Evolutionary conservation across 2,329 filamentous ascomycete genomes (phyloP).

Genomic region (Aspergillus felis): DNA sequence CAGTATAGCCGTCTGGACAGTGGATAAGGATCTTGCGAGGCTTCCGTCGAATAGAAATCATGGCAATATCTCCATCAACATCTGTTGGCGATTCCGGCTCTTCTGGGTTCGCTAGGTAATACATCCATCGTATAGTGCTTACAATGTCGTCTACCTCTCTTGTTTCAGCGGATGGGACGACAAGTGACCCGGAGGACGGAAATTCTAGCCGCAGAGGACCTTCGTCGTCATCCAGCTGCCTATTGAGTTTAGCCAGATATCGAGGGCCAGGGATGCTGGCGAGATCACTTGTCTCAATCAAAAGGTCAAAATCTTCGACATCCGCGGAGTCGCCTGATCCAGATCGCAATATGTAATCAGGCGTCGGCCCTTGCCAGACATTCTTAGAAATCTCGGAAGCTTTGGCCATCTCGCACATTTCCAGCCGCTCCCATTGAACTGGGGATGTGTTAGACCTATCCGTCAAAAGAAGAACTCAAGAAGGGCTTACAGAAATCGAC

Average conservation of each 20-base stretch:
- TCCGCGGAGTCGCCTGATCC: constrained; percentile 44
- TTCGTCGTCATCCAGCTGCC: constrained; percentile 49
- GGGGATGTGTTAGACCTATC: constrained; percentile 7
- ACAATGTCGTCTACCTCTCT: constrained; percentile 79
- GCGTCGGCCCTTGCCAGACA: constrained; percentile 85
- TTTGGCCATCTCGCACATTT: constrained; percentile 92
- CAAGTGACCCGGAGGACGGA: constrained; percentile 88
- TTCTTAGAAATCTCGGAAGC: constrained; percentile 85
- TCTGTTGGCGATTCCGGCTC: constrained; percentile 38
- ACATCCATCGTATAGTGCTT: constrained; percentile 86
- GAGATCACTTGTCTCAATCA: constrained; percentile 85
- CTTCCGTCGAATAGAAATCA: constrained; percentile 40
- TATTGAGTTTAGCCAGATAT: constrained; percentile 61
- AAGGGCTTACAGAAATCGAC: constrained; percentile 71
- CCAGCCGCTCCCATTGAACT: constrained; percentile 77
- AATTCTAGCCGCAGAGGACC: constrained; percentile 67
- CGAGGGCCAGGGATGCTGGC: constrained; percentile 69
- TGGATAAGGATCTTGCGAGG: constrained; percentile 78
- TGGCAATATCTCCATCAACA: constrained; percentile 55
- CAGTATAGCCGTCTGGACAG: constrained; percentile 93
- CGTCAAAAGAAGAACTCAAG: background rate
- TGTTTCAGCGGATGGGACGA: constrained; percentile 78
- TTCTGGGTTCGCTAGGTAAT: constrained; percentile 69
- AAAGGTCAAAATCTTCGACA: constrained; percentile 65
- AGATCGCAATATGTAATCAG: constrained; percentile 58